phyloP scores from a whole-genome alignment of 2,329 filamentous ascomycete species.

The Calonectria henricotiae region DNA sequence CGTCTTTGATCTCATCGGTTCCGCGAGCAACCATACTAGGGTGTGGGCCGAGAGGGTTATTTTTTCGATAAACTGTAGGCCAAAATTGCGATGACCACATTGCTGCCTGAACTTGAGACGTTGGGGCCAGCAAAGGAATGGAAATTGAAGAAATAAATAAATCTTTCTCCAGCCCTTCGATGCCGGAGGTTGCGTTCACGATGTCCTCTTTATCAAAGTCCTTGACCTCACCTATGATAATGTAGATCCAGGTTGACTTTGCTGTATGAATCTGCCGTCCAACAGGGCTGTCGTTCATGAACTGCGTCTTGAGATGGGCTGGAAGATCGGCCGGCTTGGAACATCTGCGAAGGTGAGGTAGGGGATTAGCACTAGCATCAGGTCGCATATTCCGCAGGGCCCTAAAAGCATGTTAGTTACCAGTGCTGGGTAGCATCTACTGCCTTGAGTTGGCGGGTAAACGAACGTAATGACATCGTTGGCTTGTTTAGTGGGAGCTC shows the following conservation, averaged over 20 bases:
- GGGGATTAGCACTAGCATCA: constrained; percentile 75
- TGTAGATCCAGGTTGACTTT: constrained; percentile 75
- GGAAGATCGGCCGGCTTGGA: constrained; percentile 81
- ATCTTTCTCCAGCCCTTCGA: constrained; percentile 69
- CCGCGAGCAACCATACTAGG: constrained; percentile 81
- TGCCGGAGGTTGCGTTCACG: constrained; percentile 61
- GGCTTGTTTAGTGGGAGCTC: constrained; percentile 80
- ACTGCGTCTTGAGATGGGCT: constrained; percentile 74
- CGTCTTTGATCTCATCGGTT: constrained; percentile 77
- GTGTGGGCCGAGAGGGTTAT: constrained; percentile 89
- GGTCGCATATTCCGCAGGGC: constrained; percentile 72
- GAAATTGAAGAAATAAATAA: constrained; percentile 76
- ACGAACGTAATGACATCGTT: constrained; percentile 82
- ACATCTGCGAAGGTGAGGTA: constrained; percentile 83
- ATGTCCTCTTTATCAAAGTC: constrained; percentile 72
- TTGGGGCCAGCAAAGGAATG: constrained; percentile 82
- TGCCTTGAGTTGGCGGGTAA: background rate
- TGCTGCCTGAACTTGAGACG: constrained; percentile 81
- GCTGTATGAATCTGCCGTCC: constrained; percentile 73
- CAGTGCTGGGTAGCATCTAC: background rate
- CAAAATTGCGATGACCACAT: constrained; percentile 85
- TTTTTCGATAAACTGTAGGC: constrained; percentile 90
- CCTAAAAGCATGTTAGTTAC: constrained; percentile 57
- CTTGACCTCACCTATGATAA: constrained; percentile 69
- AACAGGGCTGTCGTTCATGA: constrained; percentile 72